Conservation (phyloP, 306 rosid genomes). For the Cucurbita ficifolia region DNA sequence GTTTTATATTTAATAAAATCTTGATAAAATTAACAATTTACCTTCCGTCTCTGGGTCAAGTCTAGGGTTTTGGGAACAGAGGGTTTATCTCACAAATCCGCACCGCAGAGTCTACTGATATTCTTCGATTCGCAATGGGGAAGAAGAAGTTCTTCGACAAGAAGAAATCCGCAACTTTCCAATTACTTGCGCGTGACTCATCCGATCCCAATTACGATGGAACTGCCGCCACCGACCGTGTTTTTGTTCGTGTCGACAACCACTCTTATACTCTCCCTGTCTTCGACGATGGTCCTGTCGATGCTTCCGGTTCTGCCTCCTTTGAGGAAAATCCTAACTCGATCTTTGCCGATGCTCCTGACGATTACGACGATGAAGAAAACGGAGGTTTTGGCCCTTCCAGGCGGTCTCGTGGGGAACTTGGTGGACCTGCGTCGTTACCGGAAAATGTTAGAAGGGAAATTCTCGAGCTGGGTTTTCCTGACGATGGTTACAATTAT, state of each 20-base stretch:
- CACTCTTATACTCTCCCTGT: slow-evolving; percentile 22
- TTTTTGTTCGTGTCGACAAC: slow-evolving; percentile 66
- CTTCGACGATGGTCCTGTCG: slow-evolving; percentile 11
- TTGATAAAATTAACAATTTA: no score
- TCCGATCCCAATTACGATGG: slow-evolving; percentile 49
- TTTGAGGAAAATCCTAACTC: slow-evolving; percentile 17
- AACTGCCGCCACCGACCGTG: slow-evolving; percentile 49
- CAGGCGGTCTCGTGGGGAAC: background rate
- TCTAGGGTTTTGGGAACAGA: background rate
- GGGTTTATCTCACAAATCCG: background rate
- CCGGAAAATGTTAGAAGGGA: slow-evolving; percentile 52
- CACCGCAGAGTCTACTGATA: background rate
- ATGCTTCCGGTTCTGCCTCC: slow-evolving; percentile 5
- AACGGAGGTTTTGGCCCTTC: slow-evolving; percentile 2
- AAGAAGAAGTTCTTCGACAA: slow-evolving; percentile 69
- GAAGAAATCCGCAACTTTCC: slow-evolving; percentile 59
- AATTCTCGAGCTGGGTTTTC: slow-evolving; percentile 76
- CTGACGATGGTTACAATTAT: slow-evolving; percentile 87
- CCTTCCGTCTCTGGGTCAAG: background rate
- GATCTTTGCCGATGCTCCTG: slow-evolving; percentile 46
- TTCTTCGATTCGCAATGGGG: slow-evolving; percentile 15
- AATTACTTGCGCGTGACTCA: slow-evolving; percentile 60
- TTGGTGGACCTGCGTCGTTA: slow-evolving; percentile 10
- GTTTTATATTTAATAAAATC: no score
- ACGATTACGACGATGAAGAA: slow-evolving; percentile 18